Percentiles rank a stretch among this genome's conserved stretches.
These are phyloP conservation scores for Barnettozyma sucrosica DNA, from an alignment of 805 yeast genomes.

Conservation along the genomic window DNA sequence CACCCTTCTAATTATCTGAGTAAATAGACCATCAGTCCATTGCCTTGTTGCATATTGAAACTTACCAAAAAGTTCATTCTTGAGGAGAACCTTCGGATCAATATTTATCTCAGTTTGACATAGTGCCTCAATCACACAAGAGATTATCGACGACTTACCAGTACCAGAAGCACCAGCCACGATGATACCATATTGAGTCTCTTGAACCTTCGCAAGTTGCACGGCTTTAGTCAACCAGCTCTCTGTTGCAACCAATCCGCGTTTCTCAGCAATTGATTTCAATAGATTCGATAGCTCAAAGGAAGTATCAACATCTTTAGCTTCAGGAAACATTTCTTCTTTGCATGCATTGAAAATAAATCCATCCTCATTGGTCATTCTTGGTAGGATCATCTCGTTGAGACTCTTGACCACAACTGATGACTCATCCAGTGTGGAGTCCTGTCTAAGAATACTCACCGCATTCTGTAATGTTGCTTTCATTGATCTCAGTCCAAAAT, in stretches of 20 bases:
- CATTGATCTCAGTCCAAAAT: conserved; percentile 82
- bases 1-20: conserved; percentile 56
- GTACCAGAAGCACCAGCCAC: conserved; percentile 70
- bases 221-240: conserved; percentile 48
- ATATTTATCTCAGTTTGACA: conserved; percentile 38
- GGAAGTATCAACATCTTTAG: conserved; percentile 21
- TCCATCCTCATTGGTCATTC: conserved; percentile 51
- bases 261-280: conserved; percentile 23
- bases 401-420: conserved; percentile 46
- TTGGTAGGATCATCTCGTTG: conserved; percentile 61
- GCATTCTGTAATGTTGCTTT: conserved; percentile 61
- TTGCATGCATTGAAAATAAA: conserved; percentile 28
- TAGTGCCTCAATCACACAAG: conserved; percentile 39
- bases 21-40: conserved; percentile 87
- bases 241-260: conserved; percentile 31
- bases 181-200: conserved; percentile 72
- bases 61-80: conserved; percentile 61
- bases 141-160: conserved; percentile 63
- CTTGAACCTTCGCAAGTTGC: conserved; percentile 59
- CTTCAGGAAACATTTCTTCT: conserved; percentile 26
- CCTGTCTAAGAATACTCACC: conserved; percentile 37
- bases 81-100: conserved; percentile 72
- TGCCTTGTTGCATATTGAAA: conserved; percentile 77
- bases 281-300: conserved; percentile 26
- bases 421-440: conserved; percentile 20